Percentiles rank a stretch among this genome's conserved stretches.
Conservation (phyloP, 345 rosid species). For the Rubroshorea leprosula region DNA sequence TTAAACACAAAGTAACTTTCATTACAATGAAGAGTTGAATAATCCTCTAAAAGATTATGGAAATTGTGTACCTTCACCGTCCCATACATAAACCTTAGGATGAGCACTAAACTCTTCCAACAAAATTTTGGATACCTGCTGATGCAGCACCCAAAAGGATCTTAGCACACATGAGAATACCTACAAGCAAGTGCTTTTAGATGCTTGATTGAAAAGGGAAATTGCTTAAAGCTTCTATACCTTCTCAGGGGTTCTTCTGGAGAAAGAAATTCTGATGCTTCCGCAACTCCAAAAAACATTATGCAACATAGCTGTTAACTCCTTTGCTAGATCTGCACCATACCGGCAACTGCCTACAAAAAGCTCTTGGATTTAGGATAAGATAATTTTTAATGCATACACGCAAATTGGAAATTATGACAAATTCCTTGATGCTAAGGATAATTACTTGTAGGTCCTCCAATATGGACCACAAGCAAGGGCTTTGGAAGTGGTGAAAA, state of each 20-base stretch:
- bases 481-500: conserved; percentile 69
- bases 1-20: conserved; percentile 12
- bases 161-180: conserved; percentile 5
- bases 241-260: conserved; percentile 70
- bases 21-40: background rate
- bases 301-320: conserved; percentile 47
- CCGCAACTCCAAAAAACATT: conserved; percentile 81
- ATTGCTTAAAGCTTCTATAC: conserved; percentile 21
- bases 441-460: conserved; percentile 82
- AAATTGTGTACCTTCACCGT: conserved; percentile 54
- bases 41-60: background rate
- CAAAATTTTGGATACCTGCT: conserved; percentile 49
- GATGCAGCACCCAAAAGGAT: conserved; percentile 10
- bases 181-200: background rate
- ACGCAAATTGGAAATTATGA: conserved; percentile 10
- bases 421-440: too few relatives aligned
- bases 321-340: conserved; percentile 69
- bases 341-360: conserved; percentile 62
- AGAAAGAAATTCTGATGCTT: conserved; percentile 76
- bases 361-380: conserved; percentile 3
- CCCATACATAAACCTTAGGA: conserved; percentile 70
- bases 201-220: background rate
- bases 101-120: conserved; percentile 40
- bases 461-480: conserved; percentile 82
- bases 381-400: background rate